Evolutionary conservation across 805 yeast species (phyloP).

Genomic region (Lachancea kluyveri): DNA sequence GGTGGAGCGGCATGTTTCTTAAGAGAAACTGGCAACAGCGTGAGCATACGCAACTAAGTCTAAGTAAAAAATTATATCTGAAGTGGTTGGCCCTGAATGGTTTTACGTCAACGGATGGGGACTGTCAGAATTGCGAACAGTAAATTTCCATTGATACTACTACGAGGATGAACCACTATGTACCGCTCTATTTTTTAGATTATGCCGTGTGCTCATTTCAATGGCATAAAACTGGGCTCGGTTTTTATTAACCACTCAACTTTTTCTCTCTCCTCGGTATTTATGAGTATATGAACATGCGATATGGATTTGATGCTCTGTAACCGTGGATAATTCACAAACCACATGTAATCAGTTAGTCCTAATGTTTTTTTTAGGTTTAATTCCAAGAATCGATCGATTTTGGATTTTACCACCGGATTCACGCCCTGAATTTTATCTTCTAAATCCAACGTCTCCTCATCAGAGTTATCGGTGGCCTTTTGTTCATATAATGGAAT

Average conservation of each 20-base stretch:
- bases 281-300: slow-evolving; percentile 62
- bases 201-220: too few relatives aligned
- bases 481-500: slow-evolving; percentile 44
- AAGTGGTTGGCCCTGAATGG: too few relatives aligned
- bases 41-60: too few relatives aligned
- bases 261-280: slow-evolving; percentile 7
- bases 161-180: too few relatives aligned
- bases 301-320: slow-evolving; percentile 65
- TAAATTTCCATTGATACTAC: too few relatives aligned
- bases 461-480: slow-evolving; percentile 19
- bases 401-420: slow-evolving; percentile 37
- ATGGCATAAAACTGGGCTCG: background rate
- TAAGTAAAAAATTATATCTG: too few relatives aligned
- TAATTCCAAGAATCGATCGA: slow-evolving; percentile 44
- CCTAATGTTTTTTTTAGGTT: slow-evolving; percentile 34
- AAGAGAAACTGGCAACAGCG: too few relatives aligned
- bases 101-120: too few relatives aligned
- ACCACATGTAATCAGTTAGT: slow-evolving; percentile 49
- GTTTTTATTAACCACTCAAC: background rate
- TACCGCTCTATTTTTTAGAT: too few relatives aligned
- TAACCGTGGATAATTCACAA: slow-evolving; percentile 61
- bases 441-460: slow-evolving; percentile 47
- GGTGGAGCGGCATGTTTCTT: too few relatives aligned
- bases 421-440: slow-evolving; percentile 29
- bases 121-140: too few relatives aligned